phyloP scores from a whole-genome alignment of 495 filamentous ascomycete genomes.

The Xylaria sp. region DNA sequence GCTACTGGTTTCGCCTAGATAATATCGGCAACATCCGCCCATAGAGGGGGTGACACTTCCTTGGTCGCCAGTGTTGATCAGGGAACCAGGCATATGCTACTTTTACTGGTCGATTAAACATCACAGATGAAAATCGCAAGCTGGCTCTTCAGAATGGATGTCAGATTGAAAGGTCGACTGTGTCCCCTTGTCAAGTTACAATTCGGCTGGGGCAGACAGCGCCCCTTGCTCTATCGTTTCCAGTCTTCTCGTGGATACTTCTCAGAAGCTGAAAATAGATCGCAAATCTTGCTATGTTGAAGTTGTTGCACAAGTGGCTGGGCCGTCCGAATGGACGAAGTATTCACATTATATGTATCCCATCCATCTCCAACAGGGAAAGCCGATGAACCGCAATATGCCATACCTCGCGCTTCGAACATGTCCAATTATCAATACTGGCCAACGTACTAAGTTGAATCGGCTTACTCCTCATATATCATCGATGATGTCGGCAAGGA shows the following conservation, averaged over 20 bases:
- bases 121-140: neutral
- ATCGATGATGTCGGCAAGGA: neutral
- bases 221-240: conserved; percentile 1
- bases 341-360: conserved; percentile 33
- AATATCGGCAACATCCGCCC: neutral
- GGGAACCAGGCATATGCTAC: neutral
- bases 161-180: neutral
- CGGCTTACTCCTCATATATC: neutral
- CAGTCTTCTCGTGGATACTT: neutral
- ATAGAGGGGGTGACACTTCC: neutral
- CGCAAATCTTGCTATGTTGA: neutral
- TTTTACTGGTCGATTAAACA: conserved; percentile 9
- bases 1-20: neutral
- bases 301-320: neutral
- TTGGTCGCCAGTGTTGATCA: neutral
- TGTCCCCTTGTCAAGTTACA: conserved; percentile 8
- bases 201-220: neutral
- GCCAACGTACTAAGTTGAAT: neutral
- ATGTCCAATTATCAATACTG: neutral
- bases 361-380: conserved; percentile 16
- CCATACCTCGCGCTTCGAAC: conserved; percentile 37
- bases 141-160: conserved; percentile 7
- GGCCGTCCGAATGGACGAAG: neutral
- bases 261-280: neutral
- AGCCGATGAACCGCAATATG: conserved; percentile 38